Evolutionary conservation across 2,329 filamentous ascomycete species (phyloP).

Genomic region (Aspergillus calidoustus): DNA sequence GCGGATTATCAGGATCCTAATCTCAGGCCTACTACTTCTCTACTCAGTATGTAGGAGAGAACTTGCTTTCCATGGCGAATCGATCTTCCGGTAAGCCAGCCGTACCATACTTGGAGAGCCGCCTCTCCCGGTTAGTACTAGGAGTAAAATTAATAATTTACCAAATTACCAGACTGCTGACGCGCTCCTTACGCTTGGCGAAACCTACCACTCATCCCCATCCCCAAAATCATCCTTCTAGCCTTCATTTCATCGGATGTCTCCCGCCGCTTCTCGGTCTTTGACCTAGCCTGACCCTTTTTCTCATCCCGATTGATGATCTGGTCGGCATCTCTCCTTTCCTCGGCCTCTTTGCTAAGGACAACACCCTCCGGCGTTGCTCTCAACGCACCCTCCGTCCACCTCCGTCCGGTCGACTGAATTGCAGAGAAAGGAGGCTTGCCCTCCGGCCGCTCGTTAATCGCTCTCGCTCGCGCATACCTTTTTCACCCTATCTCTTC

Average conservation of each 20-base stretch:
- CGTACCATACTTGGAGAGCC: conserved; percentile 17
- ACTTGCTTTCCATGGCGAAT: background rate
- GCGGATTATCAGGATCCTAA: background rate
- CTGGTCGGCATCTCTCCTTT: conserved; percentile 27
- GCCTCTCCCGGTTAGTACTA: conserved; percentile 13
- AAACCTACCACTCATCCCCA: conserved; percentile 34
- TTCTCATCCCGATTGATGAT: conserved; percentile 35
- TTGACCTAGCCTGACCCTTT: conserved; percentile 28
- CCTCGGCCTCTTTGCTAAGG: conserved; percentile 33
- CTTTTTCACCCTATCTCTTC: conserved; percentile 24
- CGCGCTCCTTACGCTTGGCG: conserved; percentile 43
- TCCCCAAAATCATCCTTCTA: conserved; percentile 32
- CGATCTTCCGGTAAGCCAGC: too few species aligned
- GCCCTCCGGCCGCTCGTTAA: conserved; percentile 49
- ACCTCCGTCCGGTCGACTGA: conserved; percentile 37
- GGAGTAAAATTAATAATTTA: conserved; percentile 30
- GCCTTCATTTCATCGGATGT: conserved; percentile 29
- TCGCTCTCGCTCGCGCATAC: conserved; percentile 26
- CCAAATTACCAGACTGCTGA: conserved; percentile 34
- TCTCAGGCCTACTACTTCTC: background rate
- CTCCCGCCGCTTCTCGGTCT: conserved; percentile 26
- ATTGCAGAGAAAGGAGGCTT: conserved; percentile 46
- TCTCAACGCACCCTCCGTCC: conserved; percentile 33
- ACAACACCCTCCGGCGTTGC: conserved; percentile 31
- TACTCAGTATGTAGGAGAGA: background rate